Percentiles rank a stretch among this genome's conserved stretches.
These are phyloP conservation scores for Globisporangium takayamanum DNA, from an alignment of 352 stramenopile species.

Conservation along the genomic window DNA sequence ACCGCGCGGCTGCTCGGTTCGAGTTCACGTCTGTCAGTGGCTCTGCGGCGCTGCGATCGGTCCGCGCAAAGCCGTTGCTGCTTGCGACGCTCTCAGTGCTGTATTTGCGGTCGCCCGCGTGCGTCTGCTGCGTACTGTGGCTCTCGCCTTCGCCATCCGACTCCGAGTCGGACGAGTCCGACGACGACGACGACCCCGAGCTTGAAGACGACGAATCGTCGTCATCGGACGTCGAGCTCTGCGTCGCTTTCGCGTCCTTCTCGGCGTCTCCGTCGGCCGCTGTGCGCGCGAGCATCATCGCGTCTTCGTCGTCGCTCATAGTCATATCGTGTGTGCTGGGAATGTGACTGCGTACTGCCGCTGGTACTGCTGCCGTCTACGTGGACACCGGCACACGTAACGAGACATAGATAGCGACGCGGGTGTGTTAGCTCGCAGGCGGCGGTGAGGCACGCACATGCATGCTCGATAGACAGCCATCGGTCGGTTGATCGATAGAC, in stretches of 20 bases:
- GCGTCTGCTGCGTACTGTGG: conserved; percentile 1
- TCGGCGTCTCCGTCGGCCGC: conserved; percentile 19
- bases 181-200: conserved; percentile 64
- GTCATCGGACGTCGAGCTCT: conserved; percentile 67
- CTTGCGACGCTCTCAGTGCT: conserved; percentile 27
- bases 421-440: too few species aligned
- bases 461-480: too few species aligned
- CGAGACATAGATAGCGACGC: too few species aligned
- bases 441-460: too few species aligned
- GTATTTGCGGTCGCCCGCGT: conserved; percentile 24
- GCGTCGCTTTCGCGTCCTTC: conserved; percentile 20
- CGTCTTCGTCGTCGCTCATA: conserved; percentile 24
- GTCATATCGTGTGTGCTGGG: background rate
- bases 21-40: conserved; percentile 61
- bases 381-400: too few species aligned
- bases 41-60: conserved; percentile 13
- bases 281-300: background rate
- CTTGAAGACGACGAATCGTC: conserved; percentile 71
- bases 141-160: conserved; percentile 41
- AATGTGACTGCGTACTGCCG: too few species aligned
- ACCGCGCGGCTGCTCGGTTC: conserved; percentile 54
- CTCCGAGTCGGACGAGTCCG: conserved; percentile 76
- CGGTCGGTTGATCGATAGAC: too few species aligned
- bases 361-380: too few species aligned
- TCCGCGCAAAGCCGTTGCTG: conserved; percentile 15